phyloP scores from a whole-genome alignment of 2,329 filamentous ascomycete species.

The Sporothrix protearum region DNA sequence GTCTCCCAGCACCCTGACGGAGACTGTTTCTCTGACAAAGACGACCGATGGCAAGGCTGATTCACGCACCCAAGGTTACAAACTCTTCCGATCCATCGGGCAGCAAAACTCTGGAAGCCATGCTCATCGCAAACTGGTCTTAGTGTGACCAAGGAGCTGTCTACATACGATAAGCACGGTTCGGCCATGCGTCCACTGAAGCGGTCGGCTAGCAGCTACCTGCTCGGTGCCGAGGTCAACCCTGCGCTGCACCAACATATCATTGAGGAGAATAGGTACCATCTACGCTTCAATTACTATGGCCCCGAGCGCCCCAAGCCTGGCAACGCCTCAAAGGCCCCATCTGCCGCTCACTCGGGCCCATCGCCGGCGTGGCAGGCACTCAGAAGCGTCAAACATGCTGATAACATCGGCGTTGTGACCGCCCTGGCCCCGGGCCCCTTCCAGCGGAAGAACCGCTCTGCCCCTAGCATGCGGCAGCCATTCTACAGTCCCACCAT shows the following conservation, averaged over 20 bases:
- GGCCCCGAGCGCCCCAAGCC: not conserved
- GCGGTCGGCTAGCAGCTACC: not conserved
- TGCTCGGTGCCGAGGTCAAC: slow-evolving; percentile 22
- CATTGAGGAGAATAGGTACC: slow-evolving; percentile 21
- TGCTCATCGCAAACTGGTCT: too few relatives aligned
- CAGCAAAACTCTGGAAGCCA: too few relatives aligned
- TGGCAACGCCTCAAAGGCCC: not conserved
- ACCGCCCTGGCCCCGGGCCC: not conserved
- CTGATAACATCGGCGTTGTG: not conserved
- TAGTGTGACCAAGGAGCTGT: too few relatives aligned
- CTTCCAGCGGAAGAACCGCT: slow-evolving; percentile 14
- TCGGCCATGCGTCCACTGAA: not conserved
- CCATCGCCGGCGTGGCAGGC: not conserved
- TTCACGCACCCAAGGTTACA: too few relatives aligned
- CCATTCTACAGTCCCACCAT: too few relatives aligned
- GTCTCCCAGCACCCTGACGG: too few relatives aligned
- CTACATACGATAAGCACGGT: not conserved
- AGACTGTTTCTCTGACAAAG: too few relatives aligned
- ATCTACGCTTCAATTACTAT: slow-evolving; percentile 18
- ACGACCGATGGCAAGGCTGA: too few relatives aligned
- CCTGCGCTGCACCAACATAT: slow-evolving; percentile 17
- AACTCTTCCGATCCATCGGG: too few relatives aligned
- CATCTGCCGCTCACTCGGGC: not conserved
- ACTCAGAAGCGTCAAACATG: too few relatives aligned
- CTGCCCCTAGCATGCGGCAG: too few relatives aligned